Percentiles rank a stretch among this genome's conserved stretches.
Evolutionary conservation across 495 filamentous ascomycete genomes (phyloP).

Genomic region (Neurospora sp.): DNA sequence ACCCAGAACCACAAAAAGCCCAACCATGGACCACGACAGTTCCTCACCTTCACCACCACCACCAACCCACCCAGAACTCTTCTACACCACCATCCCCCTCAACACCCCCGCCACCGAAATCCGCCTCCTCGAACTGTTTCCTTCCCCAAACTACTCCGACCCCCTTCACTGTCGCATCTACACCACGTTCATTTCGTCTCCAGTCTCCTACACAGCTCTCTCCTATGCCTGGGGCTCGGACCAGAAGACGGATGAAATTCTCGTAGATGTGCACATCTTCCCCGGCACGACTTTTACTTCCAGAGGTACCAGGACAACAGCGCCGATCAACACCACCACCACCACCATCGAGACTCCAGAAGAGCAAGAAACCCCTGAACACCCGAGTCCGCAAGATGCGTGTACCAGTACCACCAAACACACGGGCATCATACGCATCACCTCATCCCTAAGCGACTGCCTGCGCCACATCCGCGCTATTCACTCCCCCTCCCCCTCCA

Average conservation of each 20-base stretch:
- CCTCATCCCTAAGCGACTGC: background rate
- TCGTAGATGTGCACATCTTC: too few species aligned
- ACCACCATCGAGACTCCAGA: too few species aligned
- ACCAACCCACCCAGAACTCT: background rate
- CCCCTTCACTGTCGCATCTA: conserved; percentile 3
- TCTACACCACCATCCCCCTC: background rate
- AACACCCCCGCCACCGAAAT: background rate
- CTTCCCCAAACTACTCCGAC: background rate
- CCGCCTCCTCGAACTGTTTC: background rate
- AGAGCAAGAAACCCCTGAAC: too few species aligned
- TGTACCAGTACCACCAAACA: too few species aligned
- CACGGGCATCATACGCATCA: background rate
- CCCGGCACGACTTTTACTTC: too few species aligned
- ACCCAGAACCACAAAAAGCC: background rate
- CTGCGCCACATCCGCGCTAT: background rate
- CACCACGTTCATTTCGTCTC: conserved; percentile 1
- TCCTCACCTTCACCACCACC: background rate
- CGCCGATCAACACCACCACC: too few species aligned
- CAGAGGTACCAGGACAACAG: too few species aligned
- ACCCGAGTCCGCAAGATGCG: too few species aligned
- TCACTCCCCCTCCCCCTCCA: background rate
- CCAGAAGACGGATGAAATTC: too few species aligned
- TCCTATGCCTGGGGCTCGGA: conserved; percentile 6
- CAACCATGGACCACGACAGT: background rate
- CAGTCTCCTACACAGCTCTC: conserved; percentile 2